Conservation (phyloP, 305 asterid genomes). For the Solanum aculeatissimum region DNA sequence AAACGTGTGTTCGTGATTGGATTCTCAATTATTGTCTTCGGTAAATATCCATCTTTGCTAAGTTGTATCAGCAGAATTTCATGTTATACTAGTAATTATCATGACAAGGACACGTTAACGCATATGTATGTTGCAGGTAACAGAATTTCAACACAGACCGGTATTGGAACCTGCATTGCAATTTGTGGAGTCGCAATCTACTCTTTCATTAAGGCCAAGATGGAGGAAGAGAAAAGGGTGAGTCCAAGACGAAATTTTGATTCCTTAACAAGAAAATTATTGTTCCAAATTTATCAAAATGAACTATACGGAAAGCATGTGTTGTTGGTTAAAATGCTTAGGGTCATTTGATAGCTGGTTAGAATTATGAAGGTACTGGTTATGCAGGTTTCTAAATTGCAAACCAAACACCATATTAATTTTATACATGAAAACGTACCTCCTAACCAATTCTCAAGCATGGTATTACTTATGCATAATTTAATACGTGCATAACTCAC, state of each 20-base stretch:
- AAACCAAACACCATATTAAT: background rate
- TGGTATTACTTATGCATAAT: background rate
- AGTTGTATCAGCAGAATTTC: background rate
- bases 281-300: background rate
- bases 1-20: conserved; percentile 98
- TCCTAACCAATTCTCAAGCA: background rate
- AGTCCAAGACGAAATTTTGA: conserved; percentile 3
- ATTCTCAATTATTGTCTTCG: conserved; percentile 82
- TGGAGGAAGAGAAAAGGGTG: conserved; percentile 98
- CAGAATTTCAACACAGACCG: conserved; percentile 92
- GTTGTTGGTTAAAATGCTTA: background rate
- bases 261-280: background rate
- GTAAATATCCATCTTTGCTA: conserved; percentile 18
- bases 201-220: conserved; percentile 91
- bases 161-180: conserved; percentile 85
- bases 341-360: background rate
- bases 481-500: background rate
- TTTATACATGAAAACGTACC: background rate
- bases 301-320: background rate
- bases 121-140: conserved; percentile 43
- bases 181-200: conserved; percentile 91
- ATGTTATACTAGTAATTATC: background rate
- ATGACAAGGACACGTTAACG: background rate
- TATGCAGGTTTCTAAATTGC: background rate
- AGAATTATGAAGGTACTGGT: background rate